A percentile compares a stretch with the other conserved stretches of the same genome.
Evolutionary conservation across 495 filamentous ascomycete species (phyloP).

Genomic region (Aspergillus cavernicola): DNA sequence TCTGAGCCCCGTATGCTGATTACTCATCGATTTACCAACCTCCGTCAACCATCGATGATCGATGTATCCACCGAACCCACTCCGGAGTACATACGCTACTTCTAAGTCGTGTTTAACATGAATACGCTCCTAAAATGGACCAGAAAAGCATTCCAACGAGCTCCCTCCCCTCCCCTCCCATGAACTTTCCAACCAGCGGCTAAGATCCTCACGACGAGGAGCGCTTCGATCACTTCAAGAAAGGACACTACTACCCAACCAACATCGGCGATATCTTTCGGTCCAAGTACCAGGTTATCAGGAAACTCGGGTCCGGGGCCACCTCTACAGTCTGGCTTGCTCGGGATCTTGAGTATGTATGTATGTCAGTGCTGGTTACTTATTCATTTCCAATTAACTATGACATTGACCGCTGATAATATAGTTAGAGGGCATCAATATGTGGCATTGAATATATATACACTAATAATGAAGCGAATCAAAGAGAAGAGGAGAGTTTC

Average conservation of each 20-base stretch:
- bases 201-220: conserved; percentile 49
- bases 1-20: too few relatives aligned
- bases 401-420: conserved; percentile 7
- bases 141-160: conserved; percentile 4
- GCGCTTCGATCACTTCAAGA: conserved; percentile 35
- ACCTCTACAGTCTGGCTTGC: conserved; percentile 55
- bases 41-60: too few relatives aligned
- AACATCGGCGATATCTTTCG: conserved; percentile 47
- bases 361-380: conserved; percentile 14
- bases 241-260: conserved; percentile 47
- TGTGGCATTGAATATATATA: conserved; percentile 43
- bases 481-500: conserved; percentile 27
- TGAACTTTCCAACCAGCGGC: conserved; percentile 21
- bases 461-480: conserved; percentile 17
- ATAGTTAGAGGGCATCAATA: conserved; percentile 32
- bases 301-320: conserved; percentile 54
- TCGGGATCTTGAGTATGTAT: conserved; percentile 44
- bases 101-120: neutral
- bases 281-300: conserved; percentile 50
- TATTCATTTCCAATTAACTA: conserved; percentile 1
- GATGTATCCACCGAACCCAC: too few relatives aligned
- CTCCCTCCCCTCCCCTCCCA: conserved; percentile 17
- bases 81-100: too few relatives aligned
- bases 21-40: too few relatives aligned
- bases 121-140: conserved; percentile 1